phyloP scores from a whole-genome alignment of 148 eudicot species.

The Cornus suecica region DNA sequence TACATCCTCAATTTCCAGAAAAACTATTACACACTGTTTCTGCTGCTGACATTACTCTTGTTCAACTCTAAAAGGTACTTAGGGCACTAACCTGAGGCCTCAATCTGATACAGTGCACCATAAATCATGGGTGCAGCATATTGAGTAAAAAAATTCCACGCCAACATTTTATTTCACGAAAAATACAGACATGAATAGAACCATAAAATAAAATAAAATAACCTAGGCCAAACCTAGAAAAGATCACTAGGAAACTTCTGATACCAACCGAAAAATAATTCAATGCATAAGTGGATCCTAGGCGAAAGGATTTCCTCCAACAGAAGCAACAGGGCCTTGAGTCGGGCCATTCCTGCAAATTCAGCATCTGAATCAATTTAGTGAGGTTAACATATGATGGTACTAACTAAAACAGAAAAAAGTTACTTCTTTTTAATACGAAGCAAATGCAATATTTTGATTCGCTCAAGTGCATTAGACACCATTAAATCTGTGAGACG shows the following conservation, averaged over 20 bases:
- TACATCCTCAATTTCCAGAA: neutral
- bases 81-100: neutral
- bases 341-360: conserved; percentile 60
- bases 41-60: neutral
- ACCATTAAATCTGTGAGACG: neutral
- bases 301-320: conserved; percentile 88
- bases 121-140: neutral
- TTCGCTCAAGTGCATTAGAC: neutral
- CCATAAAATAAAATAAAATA: neutral
- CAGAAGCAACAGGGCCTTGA: conserved; percentile 63
- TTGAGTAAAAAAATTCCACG: neutral
- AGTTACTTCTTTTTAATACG: no score
- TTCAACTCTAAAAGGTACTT: neutral
- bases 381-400: neutral
- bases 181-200: neutral
- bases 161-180: neutral
- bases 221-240: neutral
- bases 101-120: neutral
- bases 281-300: conserved; percentile 24
- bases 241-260: conserved; percentile 8
- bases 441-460: neutral
- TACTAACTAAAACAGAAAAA: neutral
- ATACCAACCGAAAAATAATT: conserved; percentile 2
- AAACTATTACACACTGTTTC: neutral
- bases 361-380: conserved; percentile 1